Evolutionary conservation across 139 green algal genomes (phyloP).

Genomic region (Chlamydomonas applanata): DNA sequence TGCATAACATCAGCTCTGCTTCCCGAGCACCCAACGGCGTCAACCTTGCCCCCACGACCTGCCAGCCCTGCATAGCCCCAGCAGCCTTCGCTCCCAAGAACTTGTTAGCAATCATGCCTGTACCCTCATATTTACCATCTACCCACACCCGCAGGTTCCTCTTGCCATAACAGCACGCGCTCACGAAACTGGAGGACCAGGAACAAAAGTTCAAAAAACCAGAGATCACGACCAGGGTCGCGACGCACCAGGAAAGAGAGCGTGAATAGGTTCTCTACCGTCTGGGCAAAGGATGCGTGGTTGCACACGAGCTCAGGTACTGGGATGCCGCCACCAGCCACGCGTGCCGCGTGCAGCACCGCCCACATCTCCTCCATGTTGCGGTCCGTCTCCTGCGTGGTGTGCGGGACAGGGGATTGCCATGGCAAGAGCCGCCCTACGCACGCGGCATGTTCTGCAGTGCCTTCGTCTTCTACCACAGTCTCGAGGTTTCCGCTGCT

Average conservation of each 20-base stretch:
- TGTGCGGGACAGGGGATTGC: not conserved
- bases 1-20: not conserved
- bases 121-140: no score
- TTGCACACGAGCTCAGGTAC: conserved; percentile 59
- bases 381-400: conserved; percentile 67
- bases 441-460: not conserved
- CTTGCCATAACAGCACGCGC: no score
- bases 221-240: not conserved
- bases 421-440: no score
- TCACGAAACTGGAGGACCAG: not conserved
- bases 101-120: no score
- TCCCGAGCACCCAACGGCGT: not conserved
- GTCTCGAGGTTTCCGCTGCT: not conserved
- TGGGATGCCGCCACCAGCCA: not conserved
- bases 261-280: conserved; percentile 85
- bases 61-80: not conserved
- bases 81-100: not conserved
- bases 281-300: conserved; percentile 73
- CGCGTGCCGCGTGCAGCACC: conserved; percentile 24
- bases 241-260: conserved; percentile 78
- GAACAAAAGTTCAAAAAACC: not conserved
- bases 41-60: not conserved
- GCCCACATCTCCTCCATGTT: conserved; percentile 79
- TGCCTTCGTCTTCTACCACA: not conserved
- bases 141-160: no score